Evolutionary conservation across 805 yeast genomes (phyloP), one percentile per base, ranked within the genome.

Genomic region (Saccharomycopsis microspora): DNA sequence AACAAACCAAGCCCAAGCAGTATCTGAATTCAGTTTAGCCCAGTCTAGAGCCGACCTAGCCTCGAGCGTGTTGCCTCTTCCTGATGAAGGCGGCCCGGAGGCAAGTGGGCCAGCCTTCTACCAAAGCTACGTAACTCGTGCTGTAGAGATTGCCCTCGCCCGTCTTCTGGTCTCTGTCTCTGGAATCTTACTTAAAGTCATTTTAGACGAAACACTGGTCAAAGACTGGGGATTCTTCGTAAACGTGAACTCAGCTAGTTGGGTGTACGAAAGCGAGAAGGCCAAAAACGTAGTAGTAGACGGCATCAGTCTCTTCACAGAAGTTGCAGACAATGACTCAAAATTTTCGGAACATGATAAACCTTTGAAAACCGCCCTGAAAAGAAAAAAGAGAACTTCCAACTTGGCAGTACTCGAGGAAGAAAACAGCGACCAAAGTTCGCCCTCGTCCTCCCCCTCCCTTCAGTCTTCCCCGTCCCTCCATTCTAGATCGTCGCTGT

Each of bases 131-230:
- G 49, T 52, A n/a, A 68, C 76, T 9, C 73, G 68, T 53, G 86
- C 86, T 0, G 76, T 80, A 0, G 88, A 81, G 49, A 68, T 80
- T 50, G 85, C 87, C 0, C 60, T 84, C 19, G 74, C 84, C 54
- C 73, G 79, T 53, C 61, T 84, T 4, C 76, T 69, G 42, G 67
- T 82, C 3, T 68, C 61, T n/a, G 55, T 83, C 4, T 59, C 62
- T 7, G 64, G 77, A 53, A 56, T 79, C 5, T 67, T 63, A 4
- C 57, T 82, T 34, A 71, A 72, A 41, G 53, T 82, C 3, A 62
- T 78, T 0, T 64, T 77, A 35, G 81, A 78, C 51, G 62, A 49
- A 54, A 5, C 29, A 9, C 32, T 44, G 36, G 11, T 42, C 37
- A 31, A 42, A 19, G n/a, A 7, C 29, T 32, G 36, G 11, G 8